Evolutionary conservation across 164 flowering plant species (phyloP), one percentile per base, ranked within the genome.

Genomic region (Stephania japonica): DNA sequence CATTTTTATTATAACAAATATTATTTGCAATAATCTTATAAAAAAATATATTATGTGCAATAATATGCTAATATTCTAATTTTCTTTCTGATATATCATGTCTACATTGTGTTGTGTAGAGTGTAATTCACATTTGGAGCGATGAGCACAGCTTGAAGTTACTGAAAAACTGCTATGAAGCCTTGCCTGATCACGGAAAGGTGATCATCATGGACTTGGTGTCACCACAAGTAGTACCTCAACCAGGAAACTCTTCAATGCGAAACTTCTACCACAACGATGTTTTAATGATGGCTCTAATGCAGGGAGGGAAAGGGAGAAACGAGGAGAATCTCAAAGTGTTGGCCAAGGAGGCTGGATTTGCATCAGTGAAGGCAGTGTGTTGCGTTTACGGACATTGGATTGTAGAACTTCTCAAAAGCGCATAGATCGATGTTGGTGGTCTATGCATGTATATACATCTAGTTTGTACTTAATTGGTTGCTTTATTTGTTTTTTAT

Each of bases 61-160:
- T n/a, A n/a, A n/a, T n/a, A n/a, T n/a, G n/a, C n/a, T n/a, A n/a
- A n/a, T n/a, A n/a, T n/a, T n/a, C n/a, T n/a, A n/a, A n/a, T n/a
- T n/a, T n/a, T n/a, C n/a, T n/a, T n/a, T n/a, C n/a, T n/a, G n/a
- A n/a, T n/a, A n/a, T n/a, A n/a, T n/a, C n/a, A n/a, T n/a, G n/a
- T n/a, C n/a, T n/a, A n/a, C n/a, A n/a, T n/a, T n/a, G n/a, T n/a
- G n/a, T n/a, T n/a, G n/a, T n/a, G 47, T 67, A 77, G 80, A 67
- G 73, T 72, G 67, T 80, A 67, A 67, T 77, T 44, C 82, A 76
- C 25, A 69, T 68, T 67, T 80, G 82, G 82, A 69, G 73, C 38
- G 80, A 80, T 41, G 79, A 76, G 12, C 49, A 69, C 1, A 75
- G 80, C 69, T 7, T 75, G 65, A 77, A 69, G 27, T 18, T 80